A percentile compares a stretch with the other conserved stretches of the same genome.
phyloP scores from a whole-genome alignment of 2,329 filamentous ascomycete genomes.

The Claviceps arundinis region DNA sequence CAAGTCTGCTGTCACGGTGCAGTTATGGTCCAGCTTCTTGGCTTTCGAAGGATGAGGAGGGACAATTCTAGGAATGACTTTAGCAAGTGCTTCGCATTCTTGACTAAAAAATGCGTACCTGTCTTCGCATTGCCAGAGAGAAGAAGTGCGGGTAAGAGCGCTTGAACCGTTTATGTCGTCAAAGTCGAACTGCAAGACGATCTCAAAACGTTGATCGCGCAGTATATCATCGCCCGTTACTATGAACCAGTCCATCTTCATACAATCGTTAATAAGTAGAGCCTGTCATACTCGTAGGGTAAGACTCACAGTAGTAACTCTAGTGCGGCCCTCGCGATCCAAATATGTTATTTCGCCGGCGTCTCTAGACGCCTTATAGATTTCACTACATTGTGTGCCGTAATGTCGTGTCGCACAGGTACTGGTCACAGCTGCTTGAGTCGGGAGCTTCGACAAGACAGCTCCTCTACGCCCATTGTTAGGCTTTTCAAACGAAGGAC shows the following conservation, averaged over 20 bases:
- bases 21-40: neutral
- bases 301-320: neutral
- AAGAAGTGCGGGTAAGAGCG: too few relatives aligned
- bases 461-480: neutral
- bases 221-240: neutral
- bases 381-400: rapidly evolving
- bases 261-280: neutral
- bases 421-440: neutral
- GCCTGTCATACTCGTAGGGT: too few relatives aligned
- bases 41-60: neutral
- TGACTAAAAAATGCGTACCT: too few relatives aligned
- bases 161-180: neutral
- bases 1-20: neutral
- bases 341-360: neutral
- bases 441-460: constrained; percentile 1
- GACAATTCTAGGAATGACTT: neutral
- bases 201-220: neutral
- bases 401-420: constrained; percentile 1
- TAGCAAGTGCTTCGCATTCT: neutral
- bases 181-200: neutral
- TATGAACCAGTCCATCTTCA: constrained; percentile 1
- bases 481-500: neutral
- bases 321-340: neutral
- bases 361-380: neutral
- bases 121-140: too few relatives aligned